Evolutionary conservation across 2,329 filamentous ascomycete genomes (phyloP), one percentile per base, ranked within the genome.

Genomic region (Immersiporthe knoxdaviesiana): DNA sequence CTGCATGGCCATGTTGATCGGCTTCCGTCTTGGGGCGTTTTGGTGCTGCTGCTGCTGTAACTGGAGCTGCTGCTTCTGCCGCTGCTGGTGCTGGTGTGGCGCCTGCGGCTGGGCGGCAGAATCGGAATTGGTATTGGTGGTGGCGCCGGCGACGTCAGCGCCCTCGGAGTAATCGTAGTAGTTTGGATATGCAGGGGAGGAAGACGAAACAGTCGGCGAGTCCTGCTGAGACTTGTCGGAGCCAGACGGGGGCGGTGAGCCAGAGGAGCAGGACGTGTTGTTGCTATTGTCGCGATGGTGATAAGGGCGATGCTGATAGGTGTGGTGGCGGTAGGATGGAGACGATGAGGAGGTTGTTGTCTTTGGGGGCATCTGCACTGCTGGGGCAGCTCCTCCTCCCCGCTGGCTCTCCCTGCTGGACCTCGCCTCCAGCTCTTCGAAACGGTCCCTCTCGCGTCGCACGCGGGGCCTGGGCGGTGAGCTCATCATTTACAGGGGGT

Each of bases 1-100:
- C 63, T 71, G 69, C 69, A 71, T 71, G 16, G 69, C 69, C 69
- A 71, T 71, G 59, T 69, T 71, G 52, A 66, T 67, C 59, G 65
- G 65, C 37, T 27, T 54, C 27, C 50, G 54, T 16, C 18, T 32
- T 27, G 64, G 54, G 11, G 39, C 11, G n/a, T 50, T 8, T 24
- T 44, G 59, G 2, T 24, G 59, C 59, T 14, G 59, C 37, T n/a
- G 18, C 58, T 12, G 30, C 32, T 50, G 56, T 14, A 3, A 12
- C 24, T 67, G 65, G 5, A 18, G 44, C 32, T 56, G 59, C n/a
- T 41, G 21, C 32, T 61, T 39, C 14, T 58, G 63, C 21, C 41
- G 56, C 39, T 63, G 63, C 30, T 21, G 63, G 14, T 44, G 56
- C 39, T 63, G 63, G 16, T 21, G 58, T 32, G 58, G 32, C 30